These are phyloP conservation scores for Corylus americana DNA, from an alignment of 306 rosid species.

Conservation along the genomic window DNA sequence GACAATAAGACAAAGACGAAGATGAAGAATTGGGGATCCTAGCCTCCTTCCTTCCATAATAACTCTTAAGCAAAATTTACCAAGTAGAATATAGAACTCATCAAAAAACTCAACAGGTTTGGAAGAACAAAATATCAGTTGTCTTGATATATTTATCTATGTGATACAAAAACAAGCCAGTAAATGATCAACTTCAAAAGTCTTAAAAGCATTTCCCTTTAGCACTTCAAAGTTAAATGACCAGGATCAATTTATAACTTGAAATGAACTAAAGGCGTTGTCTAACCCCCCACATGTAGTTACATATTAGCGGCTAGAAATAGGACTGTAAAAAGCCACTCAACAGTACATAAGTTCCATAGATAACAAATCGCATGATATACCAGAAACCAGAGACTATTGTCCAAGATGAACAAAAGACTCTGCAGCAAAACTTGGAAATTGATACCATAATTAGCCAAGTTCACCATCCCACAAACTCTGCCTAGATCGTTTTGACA, in stretches of 20 bases:
- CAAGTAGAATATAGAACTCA: neutral
- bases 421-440: conserved; percentile 34
- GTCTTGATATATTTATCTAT: neutral
- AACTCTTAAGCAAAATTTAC: neutral
- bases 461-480: conserved; percentile 28
- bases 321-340: conserved; percentile 36
- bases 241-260: conserved; percentile 36
- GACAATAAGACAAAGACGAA: neutral
- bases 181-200: conserved; percentile 9
- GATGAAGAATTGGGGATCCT: neutral
- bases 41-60: too few relatives aligned
- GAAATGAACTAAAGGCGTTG: conserved; percentile 27
- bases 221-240: conserved; percentile 30
- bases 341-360: conserved; percentile 39
- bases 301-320: conserved; percentile 40
- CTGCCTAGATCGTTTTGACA: too few relatives aligned
- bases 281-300: conserved; percentile 43
- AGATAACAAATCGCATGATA: conserved; percentile 52
- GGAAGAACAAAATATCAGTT: neutral
- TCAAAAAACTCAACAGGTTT: neutral
- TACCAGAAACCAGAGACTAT: conserved; percentile 40
- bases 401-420: conserved; percentile 42
- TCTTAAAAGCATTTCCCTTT: conserved; percentile 13
- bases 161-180: conserved; percentile 17
- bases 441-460: conserved; percentile 26